phyloP scores from a whole-genome alignment of 495 filamentous ascomycete species.

The Penicillium herquei region DNA sequence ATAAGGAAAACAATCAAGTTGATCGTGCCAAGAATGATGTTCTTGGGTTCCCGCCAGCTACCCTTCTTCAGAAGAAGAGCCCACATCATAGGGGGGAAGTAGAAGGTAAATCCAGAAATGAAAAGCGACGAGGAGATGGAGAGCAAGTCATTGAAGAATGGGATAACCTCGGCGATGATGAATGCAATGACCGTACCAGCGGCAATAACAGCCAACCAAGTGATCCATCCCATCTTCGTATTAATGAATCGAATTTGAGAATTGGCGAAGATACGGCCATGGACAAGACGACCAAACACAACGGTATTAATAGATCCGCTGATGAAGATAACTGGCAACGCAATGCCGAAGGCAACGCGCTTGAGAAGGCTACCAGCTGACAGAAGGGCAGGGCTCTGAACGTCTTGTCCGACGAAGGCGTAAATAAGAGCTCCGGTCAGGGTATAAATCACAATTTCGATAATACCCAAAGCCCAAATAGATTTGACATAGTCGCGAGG shows the following conservation, averaged over 20 bases:
- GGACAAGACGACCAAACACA: conserved; percentile 56
- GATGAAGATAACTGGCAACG: conserved; percentile 67
- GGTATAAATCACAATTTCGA: conserved; percentile 64
- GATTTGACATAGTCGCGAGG: conserved; percentile 60
- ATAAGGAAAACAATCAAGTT: conserved; percentile 18
- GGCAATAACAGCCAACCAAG: conserved; percentile 53
- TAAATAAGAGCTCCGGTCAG: conserved; percentile 64
- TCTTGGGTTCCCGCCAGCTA: conserved; percentile 26
- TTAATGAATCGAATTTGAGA: conserved; percentile 53
- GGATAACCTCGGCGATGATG: conserved; percentile 64
- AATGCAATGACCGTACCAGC: conserved; percentile 56
- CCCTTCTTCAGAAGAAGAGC: conserved; percentile 47
- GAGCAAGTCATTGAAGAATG: conserved; percentile 61
- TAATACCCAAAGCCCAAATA: conserved; percentile 53
- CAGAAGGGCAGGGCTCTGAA: conserved; percentile 62
- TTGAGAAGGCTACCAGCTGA: conserved; percentile 55
- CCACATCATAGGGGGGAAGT: conserved; percentile 53
- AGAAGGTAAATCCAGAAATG: conserved; percentile 18
- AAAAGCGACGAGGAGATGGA: conserved; percentile 47
- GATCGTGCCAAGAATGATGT: conserved; percentile 9
- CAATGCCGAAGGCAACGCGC: conserved; percentile 68
- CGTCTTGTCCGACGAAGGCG: conserved; percentile 58
- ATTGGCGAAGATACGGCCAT: conserved; percentile 50
- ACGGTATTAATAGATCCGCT: conserved; percentile 60
- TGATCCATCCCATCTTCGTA: conserved; percentile 50